Evolutionary conservation across 768 basidiomycete species (phyloP).

Genomic region (Postia placenta): DNA sequence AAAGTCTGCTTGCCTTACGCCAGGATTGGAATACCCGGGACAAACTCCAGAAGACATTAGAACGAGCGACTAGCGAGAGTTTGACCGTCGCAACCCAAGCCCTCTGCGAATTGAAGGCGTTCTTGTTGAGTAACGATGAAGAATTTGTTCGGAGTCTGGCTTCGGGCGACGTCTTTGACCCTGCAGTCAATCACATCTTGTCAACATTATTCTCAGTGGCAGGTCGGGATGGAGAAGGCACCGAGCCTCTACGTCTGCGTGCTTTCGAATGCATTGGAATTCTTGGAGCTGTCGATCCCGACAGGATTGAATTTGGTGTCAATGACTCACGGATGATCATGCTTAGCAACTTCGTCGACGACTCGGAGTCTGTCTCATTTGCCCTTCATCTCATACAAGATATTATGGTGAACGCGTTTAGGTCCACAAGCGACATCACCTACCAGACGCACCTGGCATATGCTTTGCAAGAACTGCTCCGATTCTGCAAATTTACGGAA

Average conservation of each 20-base stretch:
- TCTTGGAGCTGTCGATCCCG: conserved; percentile 92
- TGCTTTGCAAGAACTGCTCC: conserved; percentile 86
- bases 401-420: conserved; percentile 83
- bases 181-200: conserved; percentile 62
- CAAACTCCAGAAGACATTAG: conserved; percentile 59
- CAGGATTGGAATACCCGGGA: conserved; percentile 44
- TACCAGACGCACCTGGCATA: conserved; percentile 88
- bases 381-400: conserved; percentile 82
- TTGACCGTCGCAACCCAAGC: conserved; percentile 68
- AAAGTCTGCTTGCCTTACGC: conserved; percentile 40
- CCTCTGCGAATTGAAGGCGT: conserved; percentile 65
- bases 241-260: conserved; percentile 57
- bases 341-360: conserved; percentile 74
- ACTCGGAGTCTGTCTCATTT: conserved; percentile 70
- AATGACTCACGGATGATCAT: conserved; percentile 64
- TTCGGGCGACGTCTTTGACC: conserved; percentile 84
- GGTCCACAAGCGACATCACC: conserved; percentile 88
- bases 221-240: conserved; percentile 72
- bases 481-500: conserved; percentile 80
- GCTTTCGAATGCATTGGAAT: conserved; percentile 90
- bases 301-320: conserved; percentile 69
- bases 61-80: conserved; percentile 77
- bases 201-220: conserved; percentile 62
- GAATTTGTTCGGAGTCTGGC: conserved; percentile 56
- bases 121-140: conserved; percentile 47